Base-by-base conservation (phyloP, 108 stramenopile species). In the Pseudonitzschia multistriata region DNA sequence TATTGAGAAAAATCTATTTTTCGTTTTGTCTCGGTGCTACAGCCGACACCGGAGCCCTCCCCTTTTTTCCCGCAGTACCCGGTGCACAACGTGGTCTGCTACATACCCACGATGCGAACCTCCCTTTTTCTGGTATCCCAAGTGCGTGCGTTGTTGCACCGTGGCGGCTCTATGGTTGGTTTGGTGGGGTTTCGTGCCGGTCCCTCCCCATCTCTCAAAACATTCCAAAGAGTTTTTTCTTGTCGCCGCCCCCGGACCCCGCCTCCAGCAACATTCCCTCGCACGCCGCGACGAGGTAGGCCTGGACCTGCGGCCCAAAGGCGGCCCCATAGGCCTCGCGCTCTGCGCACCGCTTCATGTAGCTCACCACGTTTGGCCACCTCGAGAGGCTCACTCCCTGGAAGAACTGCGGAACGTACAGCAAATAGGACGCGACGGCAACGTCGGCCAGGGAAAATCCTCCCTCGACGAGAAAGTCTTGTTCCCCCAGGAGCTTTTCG, bases 331-430 rank as follows among this genome's bases (percentile, higher is more conserved):
- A 96, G 14, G 66, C 80, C 17, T 78, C 75, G 48, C 95, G 80
- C 33, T 52, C 54, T 6, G 88, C 92, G 74, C 85, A 86, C 25
- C 78, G 75, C 68, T 81, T 79, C 92, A 96, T 91, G 78, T 96
- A 96, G 49, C 69, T 53, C 2, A 83, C 86, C 19, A 90, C 54
- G 62, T 83, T 84, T 5, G 95, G 95, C 88, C 89, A 91, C 45
- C 66, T 67, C 0, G 77, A 72, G 22, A 89, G 49, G 37, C 88
- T 81, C 28, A 84, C 69, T 48, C 79, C 83, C 7, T 80, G 87
- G 70, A 93, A 93, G 79, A 96, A 96, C 65, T 93, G 91, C 5
- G 89, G 80, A 1, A 92, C 92, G 63, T 94, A 96, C 55, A 89
- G 68, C 50, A 96, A 68, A 63, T 96, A 96, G 29, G 87, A 80